Base-by-base conservation (phyloP, 257 asterid genomes). In the Gardenia jasminoides region DNA sequence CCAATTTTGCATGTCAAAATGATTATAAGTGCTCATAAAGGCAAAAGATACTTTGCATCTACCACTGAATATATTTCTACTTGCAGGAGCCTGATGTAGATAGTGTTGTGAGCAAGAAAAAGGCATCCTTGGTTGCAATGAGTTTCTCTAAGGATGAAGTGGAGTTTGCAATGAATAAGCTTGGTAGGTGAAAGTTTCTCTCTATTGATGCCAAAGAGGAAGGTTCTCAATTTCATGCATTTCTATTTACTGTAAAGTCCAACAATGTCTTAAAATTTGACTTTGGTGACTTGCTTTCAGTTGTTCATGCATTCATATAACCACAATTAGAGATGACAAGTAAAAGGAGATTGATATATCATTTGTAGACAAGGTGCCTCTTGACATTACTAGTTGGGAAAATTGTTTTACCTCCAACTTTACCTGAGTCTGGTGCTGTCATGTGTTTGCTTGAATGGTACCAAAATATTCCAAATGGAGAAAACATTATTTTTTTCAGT, bases 101-200 rank as follows among this genome's bases (percentile, higher is more conserved):
- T 66, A 72, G 67, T 83, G 84, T 83, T 79, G 78, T 67, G 52
- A 77, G 68, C 56, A 88, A 88, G 84, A 93, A 96, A 82, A 88
- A 82, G 52, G 67, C 84, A 70, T 76, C 90, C 15, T 82, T 96
- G 85, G 83, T 96, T 74, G 89, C 86, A 72, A 96, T 96, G 99
- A 92, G 89, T 80, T 93, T 96, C 90, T 82, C 97, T 70, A 74
- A 80, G 74, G 88, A 83, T 81, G 99, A 93, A 84, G 93, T 92
- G 78, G 83, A 85, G 74, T 89, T 86, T 86, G 97, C 98, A 65
- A 79, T 96, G 84, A 86, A 85, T 80, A 93, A 85, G 87, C 94
- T 91, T 87, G 99, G 99, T 96, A 84, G 15, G 97, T 88, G 72
- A 83, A 78, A 82, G 39, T 39, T 47, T 73, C 77, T 44, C 1